phyloP scores from a whole-genome alignment of 306 rosid genomes.

The Glycine latifolia region DNA sequence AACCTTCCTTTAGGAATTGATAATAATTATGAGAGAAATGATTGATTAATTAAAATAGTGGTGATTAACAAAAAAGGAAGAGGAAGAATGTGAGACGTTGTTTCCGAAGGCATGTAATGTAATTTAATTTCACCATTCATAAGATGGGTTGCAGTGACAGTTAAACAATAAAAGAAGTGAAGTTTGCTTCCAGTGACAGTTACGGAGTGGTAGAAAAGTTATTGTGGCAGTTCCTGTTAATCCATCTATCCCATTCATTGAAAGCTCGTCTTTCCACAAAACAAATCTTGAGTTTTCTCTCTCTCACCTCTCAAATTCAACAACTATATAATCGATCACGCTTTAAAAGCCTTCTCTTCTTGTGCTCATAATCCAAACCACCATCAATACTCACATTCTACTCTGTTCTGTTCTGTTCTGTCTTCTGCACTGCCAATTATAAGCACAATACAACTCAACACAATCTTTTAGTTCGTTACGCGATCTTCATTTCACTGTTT shows the following conservation, averaged over 20 bases:
- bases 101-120: slow-evolving; percentile 13
- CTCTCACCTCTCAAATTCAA: slow-evolving; percentile 65
- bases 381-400: slow-evolving; percentile 45
- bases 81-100: slow-evolving; percentile 34
- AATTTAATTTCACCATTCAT: slow-evolving; percentile 14
- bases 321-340: slow-evolving; percentile 48
- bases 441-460: slow-evolving; percentile 19
- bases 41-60: slow-evolving; percentile 24
- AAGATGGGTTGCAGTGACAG: slow-evolving; percentile 35
- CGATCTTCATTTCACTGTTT: slow-evolving; percentile 12
- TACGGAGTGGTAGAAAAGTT: slow-evolving; percentile 69
- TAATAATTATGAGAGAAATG: slow-evolving; percentile 12
- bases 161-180: slow-evolving; percentile 36
- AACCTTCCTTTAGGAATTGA: slow-evolving; percentile 21
- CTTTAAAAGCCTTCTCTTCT: slow-evolving; percentile 15
- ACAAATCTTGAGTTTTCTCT: slow-evolving; percentile 27
- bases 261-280: slow-evolving; percentile 44
- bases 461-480: slow-evolving; percentile 10
- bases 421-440: slow-evolving; percentile 1
- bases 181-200: too few relatives aligned
- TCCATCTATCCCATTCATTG: slow-evolving; percentile 52
- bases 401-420: slow-evolving; percentile 42
- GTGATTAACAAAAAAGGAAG: slow-evolving; percentile 7
- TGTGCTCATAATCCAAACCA: slow-evolving; percentile 54
- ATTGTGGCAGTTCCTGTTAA: slow-evolving; percentile 50